Conservation (phyloP, 192 early-diverging fungal genomes). For the Backusella australiensis region DNA sequence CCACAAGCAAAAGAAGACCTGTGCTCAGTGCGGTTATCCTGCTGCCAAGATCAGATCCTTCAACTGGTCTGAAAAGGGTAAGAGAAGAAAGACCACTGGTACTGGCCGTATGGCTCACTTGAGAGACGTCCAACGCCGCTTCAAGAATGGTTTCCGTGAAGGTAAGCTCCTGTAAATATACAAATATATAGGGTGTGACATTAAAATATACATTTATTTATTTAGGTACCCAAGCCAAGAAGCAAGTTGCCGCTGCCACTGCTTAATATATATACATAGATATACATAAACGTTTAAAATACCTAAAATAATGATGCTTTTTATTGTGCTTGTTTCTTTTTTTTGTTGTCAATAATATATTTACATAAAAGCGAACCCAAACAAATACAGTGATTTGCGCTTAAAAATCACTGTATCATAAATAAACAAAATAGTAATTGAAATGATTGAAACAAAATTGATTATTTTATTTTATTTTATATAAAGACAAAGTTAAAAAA, state of each 20-base stretch:
- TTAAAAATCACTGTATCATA: neutral
- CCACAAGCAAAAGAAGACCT: slow-evolving; percentile 99
- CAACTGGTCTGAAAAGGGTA: slow-evolving; percentile 96
- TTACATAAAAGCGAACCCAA: neutral
- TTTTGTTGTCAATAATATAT: neutral
- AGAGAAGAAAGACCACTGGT: slow-evolving; percentile 99
- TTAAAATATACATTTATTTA: neutral
- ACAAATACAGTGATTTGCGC: too few species aligned
- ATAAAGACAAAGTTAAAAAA: slow-evolving; percentile 5
- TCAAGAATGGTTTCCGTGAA: slow-evolving; percentile 99
- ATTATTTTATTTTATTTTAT: neutral
- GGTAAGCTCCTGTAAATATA: slow-evolving; percentile 34
- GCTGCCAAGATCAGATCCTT: slow-evolving; percentile 96
- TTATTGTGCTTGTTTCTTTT: neutral
- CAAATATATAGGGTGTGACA: neutral
- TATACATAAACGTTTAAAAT: neutral
- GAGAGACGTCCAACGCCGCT: slow-evolving; percentile 86
- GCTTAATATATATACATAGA: slow-evolving; percentile 6
- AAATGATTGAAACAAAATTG: neutral
- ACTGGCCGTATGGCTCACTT: slow-evolving; percentile 98
- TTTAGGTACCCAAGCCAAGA: slow-evolving; percentile 22
- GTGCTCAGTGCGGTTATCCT: slow-evolving; percentile 98
- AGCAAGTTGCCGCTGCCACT: slow-evolving; percentile 17
- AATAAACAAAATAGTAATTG: neutral
- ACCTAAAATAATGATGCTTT: neutral